phyloP scores from a whole-genome alignment of 306 rosid species.

The Lathyrus oleraceus region DNA sequence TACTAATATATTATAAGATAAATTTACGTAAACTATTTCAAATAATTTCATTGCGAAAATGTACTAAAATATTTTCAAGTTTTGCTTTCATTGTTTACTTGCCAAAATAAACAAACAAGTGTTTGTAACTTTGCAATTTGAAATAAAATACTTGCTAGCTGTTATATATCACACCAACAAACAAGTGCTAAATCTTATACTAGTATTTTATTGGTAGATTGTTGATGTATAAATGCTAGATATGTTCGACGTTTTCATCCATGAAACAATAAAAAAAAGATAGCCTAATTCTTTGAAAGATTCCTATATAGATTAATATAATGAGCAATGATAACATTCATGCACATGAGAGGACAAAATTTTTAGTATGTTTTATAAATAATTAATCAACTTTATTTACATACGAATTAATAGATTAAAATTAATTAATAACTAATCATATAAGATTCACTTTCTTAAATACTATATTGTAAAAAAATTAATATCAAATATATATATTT shows the following conservation, averaged over 20 bases:
- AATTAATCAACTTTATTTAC: too few relatives aligned
- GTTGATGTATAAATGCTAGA: constrained; percentile 27
- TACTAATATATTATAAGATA: background rate
- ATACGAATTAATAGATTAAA: too few relatives aligned
- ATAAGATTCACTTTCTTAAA: too few relatives aligned
- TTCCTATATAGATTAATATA: constrained; percentile 27
- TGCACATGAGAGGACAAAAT: constrained; percentile 36
- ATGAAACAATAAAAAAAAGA: constrained; percentile 34
- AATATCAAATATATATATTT: too few relatives aligned
- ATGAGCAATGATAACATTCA: constrained; percentile 33
- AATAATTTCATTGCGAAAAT: background rate
- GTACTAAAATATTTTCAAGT: background rate
- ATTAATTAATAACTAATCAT: too few relatives aligned
- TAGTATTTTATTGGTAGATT: constrained; percentile 21
- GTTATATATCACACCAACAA: constrained; percentile 15
- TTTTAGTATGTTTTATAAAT: constrained; percentile 7
- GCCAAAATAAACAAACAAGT: constrained; percentile 1
- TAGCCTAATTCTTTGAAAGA: constrained; percentile 34
- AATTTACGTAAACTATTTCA: background rate
- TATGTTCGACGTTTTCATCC: constrained; percentile 41
- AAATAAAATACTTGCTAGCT: background rate
- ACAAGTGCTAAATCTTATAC: constrained; percentile 8
- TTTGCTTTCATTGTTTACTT: background rate
- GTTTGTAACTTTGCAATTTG: constrained; percentile 10
- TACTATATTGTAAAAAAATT: too few relatives aligned